phyloP scores from a whole-genome alignment of 345 rosid species.

The Firmiana major region DNA sequence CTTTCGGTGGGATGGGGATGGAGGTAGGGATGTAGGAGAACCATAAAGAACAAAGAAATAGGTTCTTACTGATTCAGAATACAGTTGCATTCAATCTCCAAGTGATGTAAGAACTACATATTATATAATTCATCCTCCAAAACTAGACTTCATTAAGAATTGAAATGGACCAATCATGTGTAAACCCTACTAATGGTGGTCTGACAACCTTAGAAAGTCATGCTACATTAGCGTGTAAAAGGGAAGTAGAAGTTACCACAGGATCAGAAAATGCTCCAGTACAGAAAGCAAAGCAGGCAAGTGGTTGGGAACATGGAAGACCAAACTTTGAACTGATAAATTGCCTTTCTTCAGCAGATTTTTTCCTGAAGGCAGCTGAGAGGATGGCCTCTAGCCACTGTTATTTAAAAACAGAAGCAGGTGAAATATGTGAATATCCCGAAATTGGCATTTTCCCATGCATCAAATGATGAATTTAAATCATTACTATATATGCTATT shows the following conservation, averaged over 20 bases:
- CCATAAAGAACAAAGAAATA: too few relatives aligned
- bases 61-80: too few relatives aligned
- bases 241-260: slow-evolving; percentile 43
- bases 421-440: neutral
- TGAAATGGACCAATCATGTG: neutral
- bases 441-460: slow-evolving; percentile 8
- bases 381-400: slow-evolving; percentile 90
- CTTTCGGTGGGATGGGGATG: too few relatives aligned
- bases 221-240: neutral
- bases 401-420: slow-evolving; percentile 14
- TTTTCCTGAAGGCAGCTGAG: slow-evolving; percentile 71
- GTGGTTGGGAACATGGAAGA: slow-evolving; percentile 50
- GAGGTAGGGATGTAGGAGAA: too few relatives aligned
- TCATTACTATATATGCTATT: neutral
- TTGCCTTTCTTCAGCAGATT: slow-evolving; percentile 65
- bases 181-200: neutral
- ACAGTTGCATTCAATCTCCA: too few relatives aligned
- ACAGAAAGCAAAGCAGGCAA: slow-evolving; percentile 79
- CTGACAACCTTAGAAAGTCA: too few relatives aligned
- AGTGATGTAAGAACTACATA: too few relatives aligned
- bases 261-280: slow-evolving; percentile 86
- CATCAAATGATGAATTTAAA: too few relatives aligned
- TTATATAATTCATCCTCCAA: neutral
- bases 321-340: slow-evolving; percentile 53
- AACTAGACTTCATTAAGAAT: neutral